A percentile compares a stretch with the other conserved stretches of the same genome.
phyloP scores from a whole-genome alignment of 169 alveolate genomes.

The Neospora caninum region DNA sequence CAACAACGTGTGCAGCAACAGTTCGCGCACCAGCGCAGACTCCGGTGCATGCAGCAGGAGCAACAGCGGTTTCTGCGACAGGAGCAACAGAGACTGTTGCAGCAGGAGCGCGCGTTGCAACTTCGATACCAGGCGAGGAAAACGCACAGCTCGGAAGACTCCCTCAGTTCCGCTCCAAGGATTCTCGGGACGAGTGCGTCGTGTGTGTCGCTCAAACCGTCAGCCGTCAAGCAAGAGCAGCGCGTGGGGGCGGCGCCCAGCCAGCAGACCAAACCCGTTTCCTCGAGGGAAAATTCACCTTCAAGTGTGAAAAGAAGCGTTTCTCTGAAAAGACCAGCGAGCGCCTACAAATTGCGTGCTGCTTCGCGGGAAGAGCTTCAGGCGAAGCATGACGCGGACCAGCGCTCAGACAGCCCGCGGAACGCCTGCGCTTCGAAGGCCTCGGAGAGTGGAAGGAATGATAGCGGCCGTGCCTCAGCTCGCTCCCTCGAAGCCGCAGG shows the following conservation, averaged over 20 bases:
- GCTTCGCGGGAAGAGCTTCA: background rate
- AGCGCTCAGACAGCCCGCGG: background rate
- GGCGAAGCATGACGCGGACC: background rate
- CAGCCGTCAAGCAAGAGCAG: constrained; percentile 10
- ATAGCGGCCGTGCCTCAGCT: no score
- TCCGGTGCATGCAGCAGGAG: background rate
- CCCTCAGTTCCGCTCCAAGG: no score
- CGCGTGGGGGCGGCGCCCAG: background rate
- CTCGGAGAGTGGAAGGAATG: background rate
- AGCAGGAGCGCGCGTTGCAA: background rate
- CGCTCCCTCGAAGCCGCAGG: no score
- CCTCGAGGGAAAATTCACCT: background rate
- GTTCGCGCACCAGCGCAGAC: background rate
- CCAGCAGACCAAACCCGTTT: background rate
- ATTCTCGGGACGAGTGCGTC: background rate
- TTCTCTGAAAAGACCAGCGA: background rate
- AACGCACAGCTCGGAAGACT: background rate
- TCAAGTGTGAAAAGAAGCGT: background rate
- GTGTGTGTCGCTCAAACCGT: background rate
- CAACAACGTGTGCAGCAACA: constrained; percentile 17
- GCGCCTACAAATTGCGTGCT: background rate
- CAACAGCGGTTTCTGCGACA: background rate
- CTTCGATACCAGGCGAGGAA: background rate
- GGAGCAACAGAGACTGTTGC: background rate
- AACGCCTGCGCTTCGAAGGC: background rate